Evolutionary conservation across 1,284 basidiomycete genomes (phyloP).

Genomic region (Melampsora occidentalis): DNA sequence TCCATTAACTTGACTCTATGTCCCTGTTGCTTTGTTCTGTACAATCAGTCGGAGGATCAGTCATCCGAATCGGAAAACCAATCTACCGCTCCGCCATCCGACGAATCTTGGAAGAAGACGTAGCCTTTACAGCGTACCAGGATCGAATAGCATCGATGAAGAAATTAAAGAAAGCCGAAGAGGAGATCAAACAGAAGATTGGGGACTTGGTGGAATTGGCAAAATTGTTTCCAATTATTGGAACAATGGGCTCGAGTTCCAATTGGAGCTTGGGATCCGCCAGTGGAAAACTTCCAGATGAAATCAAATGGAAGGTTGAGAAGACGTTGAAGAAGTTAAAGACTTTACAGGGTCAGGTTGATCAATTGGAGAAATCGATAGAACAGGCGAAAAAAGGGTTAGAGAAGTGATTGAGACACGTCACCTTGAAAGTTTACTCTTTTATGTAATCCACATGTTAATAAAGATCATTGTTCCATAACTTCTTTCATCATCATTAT

Average conservation of each 20-base stretch:
- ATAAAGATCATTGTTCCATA: too few relatives aligned
- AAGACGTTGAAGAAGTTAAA: slow-evolving; percentile 8
- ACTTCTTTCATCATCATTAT: too few relatives aligned
- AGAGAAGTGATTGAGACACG: too few relatives aligned
- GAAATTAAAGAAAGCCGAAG: slow-evolving; percentile 16
- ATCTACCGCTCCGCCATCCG: slow-evolving; percentile 82
- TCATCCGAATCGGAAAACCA: slow-evolving; percentile 83
- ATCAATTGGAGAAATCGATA: background rate
- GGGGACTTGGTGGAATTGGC: slow-evolving; percentile 13
- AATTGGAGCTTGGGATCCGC: slow-evolving; percentile 29
- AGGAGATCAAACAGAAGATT: background rate
- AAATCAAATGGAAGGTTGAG: slow-evolving; percentile 22
- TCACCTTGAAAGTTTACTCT: too few relatives aligned
- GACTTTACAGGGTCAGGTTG: background rate
- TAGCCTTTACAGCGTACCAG: slow-evolving; percentile 19
- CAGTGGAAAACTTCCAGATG: slow-evolving; percentile 9
- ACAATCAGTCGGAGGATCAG: slow-evolving; percentile 70
- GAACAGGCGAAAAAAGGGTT: background rate
- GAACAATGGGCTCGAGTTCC: slow-evolving; percentile 1
- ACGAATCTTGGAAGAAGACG: slow-evolving; percentile 62
- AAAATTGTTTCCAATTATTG: slow-evolving; percentile 24
- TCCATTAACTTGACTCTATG: slow-evolving; percentile 4
- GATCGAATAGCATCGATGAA: slow-evolving; percentile 7
- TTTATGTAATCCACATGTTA: too few relatives aligned
- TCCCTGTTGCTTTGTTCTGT: slow-evolving; percentile 17